A percentile compares a stretch with the other conserved stretches of the same genome.
phyloP scores from a whole-genome alignment of 1,139 yeast genomes.

The Nakaseomyces kungkrabaensis region DNA sequence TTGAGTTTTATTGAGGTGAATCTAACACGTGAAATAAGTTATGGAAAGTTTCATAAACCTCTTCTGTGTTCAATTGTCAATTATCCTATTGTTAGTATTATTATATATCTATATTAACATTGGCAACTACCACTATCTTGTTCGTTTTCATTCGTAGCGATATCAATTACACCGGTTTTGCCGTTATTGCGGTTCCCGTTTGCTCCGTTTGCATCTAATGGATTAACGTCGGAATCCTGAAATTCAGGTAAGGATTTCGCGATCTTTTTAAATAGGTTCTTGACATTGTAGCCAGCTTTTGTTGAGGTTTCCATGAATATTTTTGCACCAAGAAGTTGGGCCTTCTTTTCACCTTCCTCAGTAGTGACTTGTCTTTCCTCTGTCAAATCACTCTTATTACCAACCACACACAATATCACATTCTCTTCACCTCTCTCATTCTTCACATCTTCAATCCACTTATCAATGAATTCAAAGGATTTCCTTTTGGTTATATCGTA shows the following conservation, averaged over 20 bases:
- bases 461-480: conserved; percentile 64
- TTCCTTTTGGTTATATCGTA: conserved; percentile 86
- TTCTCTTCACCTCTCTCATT: conserved; percentile 61
- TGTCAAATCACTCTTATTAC: conserved; percentile 64
- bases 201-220: conserved; percentile 31
- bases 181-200: conserved; percentile 9
- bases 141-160: conserved; percentile 23
- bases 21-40: too few relatives aligned
- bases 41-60: too few relatives aligned
- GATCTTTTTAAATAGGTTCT: conserved; percentile 75
- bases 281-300: conserved; percentile 89
- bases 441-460: conserved; percentile 81
- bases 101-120: conserved; percentile 8
- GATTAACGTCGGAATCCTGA: conserved; percentile 36
- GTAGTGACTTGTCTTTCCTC: conserved; percentile 66
- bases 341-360: conserved; percentile 72
- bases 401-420: conserved; percentile 66
- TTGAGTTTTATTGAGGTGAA: too few relatives aligned
- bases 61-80: too few relatives aligned
- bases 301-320: conserved; percentile 90
- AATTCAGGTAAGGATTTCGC: conserved; percentile 89
- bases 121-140: conserved; percentile 25
- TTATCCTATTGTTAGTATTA: too few relatives aligned
- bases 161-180: conserved; percentile 27
- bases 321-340: conserved; percentile 67